Evolutionary conservation across 768 basidiomycete species (phyloP), one percentile per base, ranked within the genome.

Genomic region (Tulasnella sp.): DNA sequence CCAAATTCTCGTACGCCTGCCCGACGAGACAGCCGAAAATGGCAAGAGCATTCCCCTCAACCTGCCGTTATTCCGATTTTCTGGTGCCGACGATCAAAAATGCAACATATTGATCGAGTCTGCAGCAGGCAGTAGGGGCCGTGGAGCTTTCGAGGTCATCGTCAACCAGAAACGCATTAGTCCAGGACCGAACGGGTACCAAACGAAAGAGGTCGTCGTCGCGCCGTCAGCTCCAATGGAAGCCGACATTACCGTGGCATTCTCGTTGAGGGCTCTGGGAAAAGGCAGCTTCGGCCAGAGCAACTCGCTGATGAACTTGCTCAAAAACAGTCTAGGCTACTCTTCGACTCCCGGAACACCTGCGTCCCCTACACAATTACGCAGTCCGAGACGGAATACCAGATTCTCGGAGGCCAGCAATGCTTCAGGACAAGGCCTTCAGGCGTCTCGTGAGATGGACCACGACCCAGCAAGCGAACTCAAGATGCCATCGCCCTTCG

Each of bases 401-500:
- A 67, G 32, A 32, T 16, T 1, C 26, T 29, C 71, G 37, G n/a
- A 32, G 71, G 37, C 37, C 20, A 15, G 37, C 37, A 72, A 20
- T 46, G 3, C 26, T 4, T 5, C 71, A 5, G 39, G 3, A 2
- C 71, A 42, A 72, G 71, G 71, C 37, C 61, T 67, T 35, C 61
- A 67, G 29, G 61, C 13, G 9, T 48, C 39, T 18, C 20, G 16
- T 48, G n/a, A 55, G 7, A 11, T n/a, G 23, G 16, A 57, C 20
- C 51, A 55, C 29, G 74, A 75, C 29, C 75, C 75, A 37, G 75
- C 75, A 57, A 55, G 57, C 51, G 26, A 39, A 35, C 75, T 76
- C 39, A 20, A 40, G 55, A 76, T 76, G 75, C 75, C 75, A 23
- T 76, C 75, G 29, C 51, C 42, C 32, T 69, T 44, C 55, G 35